Evolutionary conservation across 2,329 filamentous ascomycete genomes (phyloP), one percentile per base, ranked within the genome.

Genomic region (Ophiostoma sp.): DNA sequence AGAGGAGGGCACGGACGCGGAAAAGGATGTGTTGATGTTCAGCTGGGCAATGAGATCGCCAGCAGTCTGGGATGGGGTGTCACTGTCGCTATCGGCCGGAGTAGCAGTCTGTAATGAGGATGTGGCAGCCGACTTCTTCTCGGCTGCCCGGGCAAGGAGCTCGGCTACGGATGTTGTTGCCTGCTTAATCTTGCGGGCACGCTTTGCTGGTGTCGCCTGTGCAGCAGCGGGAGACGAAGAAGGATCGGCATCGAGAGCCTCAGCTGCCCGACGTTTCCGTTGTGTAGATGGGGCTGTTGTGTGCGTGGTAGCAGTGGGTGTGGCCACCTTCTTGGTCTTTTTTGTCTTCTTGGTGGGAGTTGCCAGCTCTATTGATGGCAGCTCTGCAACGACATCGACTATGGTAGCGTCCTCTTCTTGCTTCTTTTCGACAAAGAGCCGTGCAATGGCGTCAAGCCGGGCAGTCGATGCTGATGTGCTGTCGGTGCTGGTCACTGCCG

Each of bases 31-130:
- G 67, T 68, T 68, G 64, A 44, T 74, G 62, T 78, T 77, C 4
- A 82, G 76, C 47, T 76, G 78, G 74, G 80, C 79, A 70, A 81
- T 75, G 7, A 81, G 75, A 18, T 72, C 71, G 66, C 78, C 77
- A 5, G 60, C 8, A 18, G 79, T 69, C 68, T 78, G 69, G 27
- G 45, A 62, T 6, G 44, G 18, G 5, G 66, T 66, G 38, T 69
- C 70, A 18, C 60, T 68, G 52, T 64, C 64, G 52, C 66, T 70
- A 36, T 71, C 58, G 42, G 45, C 38, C 0, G 63, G 16, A 1
- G 45, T 12, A 18, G 7, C 40, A n/a, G 58, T 18, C 14, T 62
- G 58, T 62, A 40, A 47, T 66, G 41, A 64, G 40, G 40, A 18
- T 4, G 18, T 27, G 18, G 18, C 12, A 4, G 45, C 7, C 7